These are phyloP conservation scores for Leccinum olivaceopallidum DNA, from an alignment of 768 basidiomycete genomes.

Conservation along the genomic window DNA sequence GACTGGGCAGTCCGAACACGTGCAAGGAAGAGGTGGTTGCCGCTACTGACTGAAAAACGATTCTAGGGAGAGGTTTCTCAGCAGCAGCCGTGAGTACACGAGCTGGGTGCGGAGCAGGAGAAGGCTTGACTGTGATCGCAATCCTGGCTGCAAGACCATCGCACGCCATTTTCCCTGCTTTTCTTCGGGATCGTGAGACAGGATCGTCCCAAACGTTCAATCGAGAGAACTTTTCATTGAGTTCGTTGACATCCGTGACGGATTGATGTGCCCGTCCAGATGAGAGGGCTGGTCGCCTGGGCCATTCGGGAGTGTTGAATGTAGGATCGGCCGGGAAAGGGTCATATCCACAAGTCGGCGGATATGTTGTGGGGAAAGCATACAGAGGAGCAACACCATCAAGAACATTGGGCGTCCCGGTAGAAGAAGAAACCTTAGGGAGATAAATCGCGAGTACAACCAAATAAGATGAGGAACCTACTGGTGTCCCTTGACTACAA, in stretches of 20 bases:
- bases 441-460: not conserved
- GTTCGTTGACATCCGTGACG: not conserved
- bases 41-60: not conserved
- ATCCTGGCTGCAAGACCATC: slow-evolving; percentile 7
- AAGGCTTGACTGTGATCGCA: slow-evolving; percentile 15
- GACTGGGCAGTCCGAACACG: slow-evolving; percentile 22
- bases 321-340: slow-evolving; percentile 16
- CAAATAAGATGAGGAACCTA: not conserved
- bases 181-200: slow-evolving; percentile 6
- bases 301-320: slow-evolving; percentile 11
- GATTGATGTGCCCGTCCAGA: not conserved
- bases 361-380: slow-evolving; percentile 27
- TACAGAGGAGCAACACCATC: slow-evolving; percentile 18
- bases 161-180: not conserved
- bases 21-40: slow-evolving; percentile 13
- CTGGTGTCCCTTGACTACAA: slow-evolving; percentile 9
- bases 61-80: not conserved
- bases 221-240: slow-evolving; percentile 13
- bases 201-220: slow-evolving; percentile 13
- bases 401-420: not conserved
- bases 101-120: slow-evolving; percentile 21
- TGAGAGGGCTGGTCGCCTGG: not conserved
- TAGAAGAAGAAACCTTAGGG: not conserved
- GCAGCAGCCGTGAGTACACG: slow-evolving; percentile 1
- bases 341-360: slow-evolving; percentile 14